These are phyloP conservation scores for Rostrohypoxylon terebratum DNA, from an alignment of 495 filamentous ascomycete genomes.

Conservation along the genomic window DNA sequence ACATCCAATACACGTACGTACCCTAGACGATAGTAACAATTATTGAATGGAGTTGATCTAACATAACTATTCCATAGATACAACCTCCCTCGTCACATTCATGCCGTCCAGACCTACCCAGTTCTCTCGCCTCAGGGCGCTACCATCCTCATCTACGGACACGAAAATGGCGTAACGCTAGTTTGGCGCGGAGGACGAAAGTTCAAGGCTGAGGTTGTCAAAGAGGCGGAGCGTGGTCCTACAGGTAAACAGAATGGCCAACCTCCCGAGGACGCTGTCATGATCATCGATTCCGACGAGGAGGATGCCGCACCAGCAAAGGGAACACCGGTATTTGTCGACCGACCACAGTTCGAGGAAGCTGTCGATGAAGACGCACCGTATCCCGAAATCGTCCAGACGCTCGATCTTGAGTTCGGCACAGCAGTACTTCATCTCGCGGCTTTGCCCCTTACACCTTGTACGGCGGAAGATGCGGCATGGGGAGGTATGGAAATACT, in stretches of 20 bases:
- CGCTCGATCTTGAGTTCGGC: conserved; percentile 74
- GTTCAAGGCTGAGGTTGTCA: conserved; percentile 62
- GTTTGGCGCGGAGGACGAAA: conserved; percentile 83
- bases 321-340: conserved; percentile 47
- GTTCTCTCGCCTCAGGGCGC: conserved; percentile 84
- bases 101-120: conserved; percentile 80
- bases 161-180: conserved; percentile 80
- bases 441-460: conserved; percentile 64
- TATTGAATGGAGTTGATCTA: conserved; percentile 11
- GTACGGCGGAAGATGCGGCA: conserved; percentile 58
- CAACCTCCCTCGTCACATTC: conserved; percentile 76
- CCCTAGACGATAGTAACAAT: not conserved
- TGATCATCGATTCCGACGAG: conserved; percentile 85
- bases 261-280: conserved; percentile 67
- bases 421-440: conserved; percentile 70
- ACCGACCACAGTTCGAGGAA: conserved; percentile 64
- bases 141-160: conserved; percentile 82
- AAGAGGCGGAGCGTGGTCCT: conserved; percentile 46
- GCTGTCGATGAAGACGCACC: conserved; percentile 53
- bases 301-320: conserved; percentile 58
- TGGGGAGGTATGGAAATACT: conserved; percentile 71
- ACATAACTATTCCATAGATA: conserved; percentile 66
- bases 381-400: conserved; percentile 69
- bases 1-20: conserved; percentile 52
- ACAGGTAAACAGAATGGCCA: conserved; percentile 59